phyloP scores from a whole-genome alignment of 163 green algal species.

The Volvox carteri region DNA sequence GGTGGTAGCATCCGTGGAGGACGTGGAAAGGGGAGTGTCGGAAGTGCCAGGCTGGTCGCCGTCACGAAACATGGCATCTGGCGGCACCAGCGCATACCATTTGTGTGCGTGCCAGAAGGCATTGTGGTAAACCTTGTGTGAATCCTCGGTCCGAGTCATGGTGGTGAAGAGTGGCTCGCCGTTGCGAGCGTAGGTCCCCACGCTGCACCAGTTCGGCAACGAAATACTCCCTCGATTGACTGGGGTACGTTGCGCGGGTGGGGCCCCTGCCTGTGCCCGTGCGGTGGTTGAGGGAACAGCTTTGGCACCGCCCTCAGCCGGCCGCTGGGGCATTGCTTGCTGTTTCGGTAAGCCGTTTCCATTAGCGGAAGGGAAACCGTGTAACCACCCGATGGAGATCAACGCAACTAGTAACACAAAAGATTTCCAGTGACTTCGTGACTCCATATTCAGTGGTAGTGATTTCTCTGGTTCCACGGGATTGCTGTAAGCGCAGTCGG shows the following conservation, averaged over 20 bases:
- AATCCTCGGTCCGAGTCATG: slow-evolving; percentile 59
- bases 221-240: background rate
- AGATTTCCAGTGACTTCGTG: too few species aligned
- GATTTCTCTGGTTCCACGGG: too few species aligned
- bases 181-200: slow-evolving; percentile 2
- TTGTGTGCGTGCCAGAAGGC: slow-evolving; percentile 72
- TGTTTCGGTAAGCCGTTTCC: background rate
- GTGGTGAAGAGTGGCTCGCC: slow-evolving; percentile 26
- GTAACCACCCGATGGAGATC: background rate
- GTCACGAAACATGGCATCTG: slow-evolving; percentile 13
- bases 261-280: background rate
- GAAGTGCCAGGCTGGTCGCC: background rate
- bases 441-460: too few species aligned
- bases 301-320: background rate
- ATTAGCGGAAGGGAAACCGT: background rate
- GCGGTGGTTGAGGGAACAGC: background rate
- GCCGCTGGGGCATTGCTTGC: background rate
- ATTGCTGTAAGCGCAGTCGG: too few species aligned
- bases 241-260: background rate
- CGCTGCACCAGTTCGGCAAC: slow-evolving; percentile 50
- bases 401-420: too few species aligned
- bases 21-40: background rate
- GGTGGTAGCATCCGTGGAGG: background rate
- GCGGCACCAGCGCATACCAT: slow-evolving; percentile 61
- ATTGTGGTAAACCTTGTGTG: slow-evolving; percentile 77